Percentiles rank a stretch among this genome's conserved stretches.
phyloP scores from a whole-genome alignment of 345 rosid genomes.

The Salix arbutifolia region DNA sequence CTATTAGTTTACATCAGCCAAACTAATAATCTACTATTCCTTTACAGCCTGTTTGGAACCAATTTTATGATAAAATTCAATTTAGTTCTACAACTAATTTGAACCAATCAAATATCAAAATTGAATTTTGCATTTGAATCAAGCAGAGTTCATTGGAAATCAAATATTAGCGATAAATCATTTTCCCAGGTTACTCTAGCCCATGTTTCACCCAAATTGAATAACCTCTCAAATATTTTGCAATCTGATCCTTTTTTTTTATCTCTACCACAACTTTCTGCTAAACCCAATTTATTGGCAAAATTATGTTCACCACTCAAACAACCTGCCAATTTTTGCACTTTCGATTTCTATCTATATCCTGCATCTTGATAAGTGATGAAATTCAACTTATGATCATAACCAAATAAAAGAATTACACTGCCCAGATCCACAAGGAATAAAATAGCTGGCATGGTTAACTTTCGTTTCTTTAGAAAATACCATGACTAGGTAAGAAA shows the following conservation, averaged over 20 bases:
- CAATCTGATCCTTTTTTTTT: not conserved
- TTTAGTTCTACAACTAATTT: not conserved
- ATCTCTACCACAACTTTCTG: not conserved
- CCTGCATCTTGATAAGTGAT: not conserved
- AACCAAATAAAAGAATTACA: not conserved
- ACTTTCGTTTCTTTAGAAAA: not conserved
- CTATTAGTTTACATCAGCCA: not conserved
- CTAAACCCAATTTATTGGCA: not conserved
- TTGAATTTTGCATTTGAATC: not conserved
- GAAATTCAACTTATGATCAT: not conserved
- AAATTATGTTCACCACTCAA: not conserved
- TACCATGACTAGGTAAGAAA: not conserved
- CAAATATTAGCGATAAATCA: not conserved
- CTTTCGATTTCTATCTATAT: too few relatives aligned
- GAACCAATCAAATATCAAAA: not conserved
- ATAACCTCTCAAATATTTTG: not conserved
- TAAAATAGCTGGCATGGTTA: too few relatives aligned
- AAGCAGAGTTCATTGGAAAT: not conserved
- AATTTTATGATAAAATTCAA: not conserved
- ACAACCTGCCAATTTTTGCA: not conserved
- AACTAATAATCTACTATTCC: not conserved
- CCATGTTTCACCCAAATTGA: not conserved
- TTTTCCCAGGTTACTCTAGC: not conserved
- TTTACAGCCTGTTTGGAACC: not conserved
- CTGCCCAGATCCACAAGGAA: not conserved